phyloP scores from a whole-genome alignment of 805 yeast genomes.

The Komagataella ulmi region DNA sequence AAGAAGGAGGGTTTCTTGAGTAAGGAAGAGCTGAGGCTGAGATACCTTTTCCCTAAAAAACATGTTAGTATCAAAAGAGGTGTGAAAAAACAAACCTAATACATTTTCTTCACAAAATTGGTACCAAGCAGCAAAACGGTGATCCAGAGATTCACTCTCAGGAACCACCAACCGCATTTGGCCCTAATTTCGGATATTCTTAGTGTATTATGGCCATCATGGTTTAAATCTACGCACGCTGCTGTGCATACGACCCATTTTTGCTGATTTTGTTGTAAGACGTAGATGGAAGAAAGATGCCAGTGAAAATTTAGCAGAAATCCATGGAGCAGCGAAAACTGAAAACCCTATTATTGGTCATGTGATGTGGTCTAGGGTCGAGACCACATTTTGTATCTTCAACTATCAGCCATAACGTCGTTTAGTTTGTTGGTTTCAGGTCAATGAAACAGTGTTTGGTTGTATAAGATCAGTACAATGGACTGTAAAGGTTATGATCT shows the following conservation, averaged over 20 bases:
- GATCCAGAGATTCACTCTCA: constrained; percentile 1
- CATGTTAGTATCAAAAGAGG: constrained; percentile 25
- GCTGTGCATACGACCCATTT: constrained; percentile 99
- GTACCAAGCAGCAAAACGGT: constrained; percentile 29
- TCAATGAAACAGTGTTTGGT: too few species aligned
- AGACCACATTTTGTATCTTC: too few species aligned
- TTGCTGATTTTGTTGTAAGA: constrained; percentile 28
- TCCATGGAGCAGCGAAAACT: not conserved
- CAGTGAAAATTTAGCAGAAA: not conserved
- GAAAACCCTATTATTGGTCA: not conserved
- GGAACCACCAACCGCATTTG: constrained; percentile 1
- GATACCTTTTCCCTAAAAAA: constrained; percentile 90
- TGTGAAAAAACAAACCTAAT: constrained; percentile 15
- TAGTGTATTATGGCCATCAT: not conserved
- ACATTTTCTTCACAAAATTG: constrained; percentile 26
- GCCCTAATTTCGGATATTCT: not conserved
- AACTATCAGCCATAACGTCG: too few species aligned
- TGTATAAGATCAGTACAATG: too few species aligned
- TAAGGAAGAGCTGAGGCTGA: constrained; percentile 98
- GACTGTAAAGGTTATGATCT: too few species aligned
- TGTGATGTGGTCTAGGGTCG: not conserved
- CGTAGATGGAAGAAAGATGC: constrained; percentile 1
- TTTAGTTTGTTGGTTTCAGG: too few species aligned
- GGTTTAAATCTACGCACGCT: constrained; percentile 49
- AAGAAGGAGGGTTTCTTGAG: constrained; percentile 97